Conservation (phyloP, 331 rosid species). For the Erythrophleum ivorense region DNA sequence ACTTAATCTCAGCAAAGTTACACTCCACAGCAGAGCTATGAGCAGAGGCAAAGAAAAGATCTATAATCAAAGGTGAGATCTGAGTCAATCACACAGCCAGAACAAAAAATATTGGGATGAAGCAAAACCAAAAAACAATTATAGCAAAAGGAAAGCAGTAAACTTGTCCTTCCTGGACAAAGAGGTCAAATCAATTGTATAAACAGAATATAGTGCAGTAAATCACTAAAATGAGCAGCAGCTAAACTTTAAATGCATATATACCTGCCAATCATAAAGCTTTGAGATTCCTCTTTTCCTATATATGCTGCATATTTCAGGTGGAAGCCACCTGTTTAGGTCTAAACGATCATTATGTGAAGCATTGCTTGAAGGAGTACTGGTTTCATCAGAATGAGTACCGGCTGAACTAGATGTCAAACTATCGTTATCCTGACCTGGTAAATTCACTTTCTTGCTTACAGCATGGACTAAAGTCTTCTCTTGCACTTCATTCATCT, state of each 20-base stretch:
- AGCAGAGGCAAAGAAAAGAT: constrained; percentile 15
- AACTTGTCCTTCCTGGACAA: neutral
- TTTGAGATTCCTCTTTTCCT: constrained; percentile 81
- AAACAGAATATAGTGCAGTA: constrained; percentile 18
- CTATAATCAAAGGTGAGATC: constrained; percentile 30
- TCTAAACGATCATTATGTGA: constrained; percentile 56
- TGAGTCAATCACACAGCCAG: constrained; percentile 10
- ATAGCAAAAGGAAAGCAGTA: neutral
- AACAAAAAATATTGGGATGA: constrained; percentile 11
- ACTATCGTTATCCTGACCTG: constrained; percentile 44
- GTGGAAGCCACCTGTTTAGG: constrained; percentile 79
- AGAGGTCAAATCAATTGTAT: neutral
- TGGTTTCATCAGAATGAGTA: constrained; percentile 50
- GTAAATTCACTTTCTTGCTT: constrained; percentile 40
- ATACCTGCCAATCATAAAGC: constrained; percentile 94
- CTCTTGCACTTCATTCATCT: constrained; percentile 45
- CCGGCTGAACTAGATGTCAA: constrained; percentile 52
- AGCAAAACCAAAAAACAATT: neutral
- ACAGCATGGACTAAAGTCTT: constrained; percentile 42
- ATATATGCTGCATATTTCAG: constrained; percentile 84
- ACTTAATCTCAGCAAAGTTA: constrained; percentile 4
- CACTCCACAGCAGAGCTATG: constrained; percentile 5
- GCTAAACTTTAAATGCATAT: constrained; percentile 27
- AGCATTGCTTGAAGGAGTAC: constrained; percentile 74
- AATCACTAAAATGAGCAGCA: constrained; percentile 27